These are phyloP conservation scores for Microcyclospora pomicola DNA, from an alignment of 2,329 filamentous ascomycete species.

Conservation along the genomic window DNA sequence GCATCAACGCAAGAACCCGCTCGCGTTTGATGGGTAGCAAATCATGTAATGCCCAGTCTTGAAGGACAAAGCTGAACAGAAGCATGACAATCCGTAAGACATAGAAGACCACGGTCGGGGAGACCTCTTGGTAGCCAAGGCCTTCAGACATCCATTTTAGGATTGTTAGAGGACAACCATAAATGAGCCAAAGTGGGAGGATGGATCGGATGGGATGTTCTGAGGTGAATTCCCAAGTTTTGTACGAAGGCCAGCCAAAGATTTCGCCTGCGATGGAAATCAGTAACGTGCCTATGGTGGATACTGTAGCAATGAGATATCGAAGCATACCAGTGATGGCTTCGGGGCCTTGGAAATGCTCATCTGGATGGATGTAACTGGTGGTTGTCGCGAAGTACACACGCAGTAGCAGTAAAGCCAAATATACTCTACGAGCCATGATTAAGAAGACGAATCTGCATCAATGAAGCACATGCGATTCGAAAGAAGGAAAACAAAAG, in stretches of 20 bases:
- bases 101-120: slow-evolving; percentile 83
- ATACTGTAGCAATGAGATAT: slow-evolving; percentile 6
- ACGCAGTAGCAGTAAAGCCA: slow-evolving; percentile 71
- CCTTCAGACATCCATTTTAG: slow-evolving; percentile 87
- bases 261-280: slow-evolving; percentile 54
- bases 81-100: slow-evolving; percentile 84
- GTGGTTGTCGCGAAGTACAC: slow-evolving; percentile 88
- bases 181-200: slow-evolving; percentile 91
- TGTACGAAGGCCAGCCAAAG: slow-evolving; percentile 77
- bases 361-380: slow-evolving; percentile 95
- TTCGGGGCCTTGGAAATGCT: slow-evolving; percentile 97
- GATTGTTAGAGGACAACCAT: slow-evolving; percentile 85
- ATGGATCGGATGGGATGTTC: slow-evolving; percentile 82
- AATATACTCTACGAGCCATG: slow-evolving; percentile 88
- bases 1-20: slow-evolving; percentile 59
- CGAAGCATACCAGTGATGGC: slow-evolving; percentile 70
- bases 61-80: slow-evolving; percentile 82
- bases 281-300: neutral
- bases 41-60: slow-evolving; percentile 95
- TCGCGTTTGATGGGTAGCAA: slow-evolving; percentile 61
- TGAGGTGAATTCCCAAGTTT: slow-evolving; percentile 93
- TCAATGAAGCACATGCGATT: neutral
- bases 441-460: neutral
- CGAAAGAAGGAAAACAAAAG: no score
- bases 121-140: slow-evolving; percentile 62